Evolutionary conservation across 208 protist species (phyloP).

Genomic region (Crithidia brevicula): DNA sequence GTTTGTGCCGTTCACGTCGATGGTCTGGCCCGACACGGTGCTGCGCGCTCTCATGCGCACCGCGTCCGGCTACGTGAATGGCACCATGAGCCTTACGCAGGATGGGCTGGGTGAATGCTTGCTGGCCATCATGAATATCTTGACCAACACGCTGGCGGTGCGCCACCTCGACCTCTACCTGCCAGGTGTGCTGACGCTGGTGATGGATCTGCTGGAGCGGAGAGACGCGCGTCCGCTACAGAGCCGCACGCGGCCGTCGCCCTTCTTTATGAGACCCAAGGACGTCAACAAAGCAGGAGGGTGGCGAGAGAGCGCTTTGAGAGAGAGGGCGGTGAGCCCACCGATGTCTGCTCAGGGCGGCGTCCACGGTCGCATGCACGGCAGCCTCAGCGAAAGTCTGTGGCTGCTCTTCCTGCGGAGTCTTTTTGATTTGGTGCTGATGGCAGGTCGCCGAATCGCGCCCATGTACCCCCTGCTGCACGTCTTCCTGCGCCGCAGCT

Average conservation of each 20-base stretch:
- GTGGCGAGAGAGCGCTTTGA: neutral
- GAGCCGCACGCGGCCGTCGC: conserved; percentile 3
- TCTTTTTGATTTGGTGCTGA: conserved; percentile 55
- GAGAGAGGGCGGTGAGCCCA: neutral
- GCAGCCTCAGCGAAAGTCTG: conserved; percentile 20
- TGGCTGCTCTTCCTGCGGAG: conserved; percentile 43
- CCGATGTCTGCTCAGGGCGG: neutral
- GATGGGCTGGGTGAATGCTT: conserved; percentile 73
- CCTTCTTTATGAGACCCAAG: conserved; percentile 15
- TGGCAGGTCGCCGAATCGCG: conserved; percentile 53
- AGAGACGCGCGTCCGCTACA: conserved; percentile 20
- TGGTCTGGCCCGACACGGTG: conserved; percentile 73
- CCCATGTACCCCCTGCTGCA: conserved; percentile 75
- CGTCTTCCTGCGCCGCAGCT: conserved; percentile 60
- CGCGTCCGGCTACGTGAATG: conserved; percentile 58
- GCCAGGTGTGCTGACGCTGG: conserved; percentile 63
- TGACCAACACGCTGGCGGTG: conserved; percentile 54
- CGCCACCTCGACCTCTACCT: conserved; percentile 59
- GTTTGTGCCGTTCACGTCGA: conserved; percentile 30
- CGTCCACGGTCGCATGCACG: conserved; percentile 10
- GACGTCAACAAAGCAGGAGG: neutral
- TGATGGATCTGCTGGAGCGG: conserved; percentile 41
- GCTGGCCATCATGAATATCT: conserved; percentile 59
- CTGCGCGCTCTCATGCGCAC: conserved; percentile 62
- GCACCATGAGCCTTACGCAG: conserved; percentile 61